phyloP scores from a whole-genome alignment of 1,284 basidiomycete genomes.

The Cryptococcus maquisensis region DNA sequence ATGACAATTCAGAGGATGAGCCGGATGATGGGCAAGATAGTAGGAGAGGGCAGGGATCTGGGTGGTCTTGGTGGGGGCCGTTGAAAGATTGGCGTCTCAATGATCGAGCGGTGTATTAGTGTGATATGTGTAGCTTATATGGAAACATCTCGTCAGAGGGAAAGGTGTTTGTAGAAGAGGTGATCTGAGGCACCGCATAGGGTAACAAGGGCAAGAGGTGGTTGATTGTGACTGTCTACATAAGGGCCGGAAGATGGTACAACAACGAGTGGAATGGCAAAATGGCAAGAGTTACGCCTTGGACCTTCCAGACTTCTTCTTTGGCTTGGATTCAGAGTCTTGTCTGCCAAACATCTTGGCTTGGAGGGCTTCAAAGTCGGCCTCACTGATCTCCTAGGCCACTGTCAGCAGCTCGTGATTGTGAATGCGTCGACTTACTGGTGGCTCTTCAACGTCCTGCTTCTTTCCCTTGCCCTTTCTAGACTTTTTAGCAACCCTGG shows the following conservation, averaged over 20 bases:
- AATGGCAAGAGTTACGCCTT: neutral
- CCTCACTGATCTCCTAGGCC: slow-evolving; percentile 39
- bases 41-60: slow-evolving; percentile 11
- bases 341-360: slow-evolving; percentile 40
- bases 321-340: slow-evolving; percentile 7
- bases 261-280: neutral
- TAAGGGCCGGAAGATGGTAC: neutral
- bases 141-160: too few species aligned
- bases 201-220: neutral
- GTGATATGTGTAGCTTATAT: neutral
- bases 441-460: slow-evolving; percentile 10
- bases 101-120: slow-evolving; percentile 4
- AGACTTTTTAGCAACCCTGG: slow-evolving; percentile 30
- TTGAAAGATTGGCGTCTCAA: slow-evolving; percentile 42
- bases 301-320: slow-evolving; percentile 4
- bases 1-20: neutral
- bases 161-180: too few species aligned
- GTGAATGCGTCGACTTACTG: slow-evolving; percentile 16
- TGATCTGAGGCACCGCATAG: neutral
- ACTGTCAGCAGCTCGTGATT: neutral
- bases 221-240: neutral
- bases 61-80: slow-evolving; percentile 48
- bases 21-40: slow-evolving; percentile 1
- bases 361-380: slow-evolving; percentile 43
- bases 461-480: slow-evolving; percentile 23